Conservation (phyloP, 176 grass and related monocot species). For the Bromus sterilis region DNA sequence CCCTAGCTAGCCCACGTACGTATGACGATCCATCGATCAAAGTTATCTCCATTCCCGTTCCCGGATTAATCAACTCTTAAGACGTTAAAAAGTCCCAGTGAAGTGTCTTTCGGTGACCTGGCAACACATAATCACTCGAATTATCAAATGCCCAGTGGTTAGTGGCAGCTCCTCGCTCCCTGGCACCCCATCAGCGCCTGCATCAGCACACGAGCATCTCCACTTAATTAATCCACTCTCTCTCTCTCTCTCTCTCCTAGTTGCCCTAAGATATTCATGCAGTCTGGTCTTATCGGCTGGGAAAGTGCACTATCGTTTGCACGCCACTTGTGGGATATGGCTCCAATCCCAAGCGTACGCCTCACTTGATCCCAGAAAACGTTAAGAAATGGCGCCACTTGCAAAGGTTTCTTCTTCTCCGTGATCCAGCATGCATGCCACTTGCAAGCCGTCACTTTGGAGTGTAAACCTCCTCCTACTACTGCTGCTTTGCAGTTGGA, state of each 20-base stretch:
- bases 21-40: neutral
- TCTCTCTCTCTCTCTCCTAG: neutral
- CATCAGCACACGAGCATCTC: neutral
- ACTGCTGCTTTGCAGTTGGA: neutral
- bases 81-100: neutral
- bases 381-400: neutral
- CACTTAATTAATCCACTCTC: neutral
- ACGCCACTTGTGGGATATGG: neutral
- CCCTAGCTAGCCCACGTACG: neutral
- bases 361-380: constrained; percentile 3
- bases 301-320: neutral
- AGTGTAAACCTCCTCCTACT: neutral
- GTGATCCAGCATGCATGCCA: neutral
- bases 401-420: neutral
- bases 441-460: constrained; percentile 14
- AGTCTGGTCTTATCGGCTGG: neutral
- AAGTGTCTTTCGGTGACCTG: constrained; percentile 13
- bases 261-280: neutral
- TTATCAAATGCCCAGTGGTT: neutral
- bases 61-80: neutral
- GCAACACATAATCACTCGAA: neutral
- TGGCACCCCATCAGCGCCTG: neutral
- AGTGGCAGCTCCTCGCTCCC: neutral
- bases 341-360: neutral
- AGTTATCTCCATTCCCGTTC: neutral